Evolutionary conservation across 208 protist species (phyloP), one percentile per base, ranked within the genome.

Genomic region (Trypanosoma caninum): DNA sequence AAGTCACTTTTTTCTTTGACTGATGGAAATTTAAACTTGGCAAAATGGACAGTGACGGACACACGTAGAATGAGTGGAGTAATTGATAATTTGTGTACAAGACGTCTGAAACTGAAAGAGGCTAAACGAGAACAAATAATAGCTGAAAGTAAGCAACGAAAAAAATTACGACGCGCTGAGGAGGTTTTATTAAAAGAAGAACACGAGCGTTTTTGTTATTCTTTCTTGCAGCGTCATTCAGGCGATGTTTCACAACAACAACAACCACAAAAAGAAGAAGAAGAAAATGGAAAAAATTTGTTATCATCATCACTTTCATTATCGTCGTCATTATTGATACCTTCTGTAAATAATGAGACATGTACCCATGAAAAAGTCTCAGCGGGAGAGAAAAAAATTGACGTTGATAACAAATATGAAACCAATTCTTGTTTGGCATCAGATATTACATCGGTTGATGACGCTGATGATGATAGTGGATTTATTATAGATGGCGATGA

Each of bases 401-500:
- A n/a, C n/a, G n/a, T n/a, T n/a, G n/a, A n/a, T n/a, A n/a, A n/a
- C n/a, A n/a, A n/a, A n/a, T n/a, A n/a, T n/a, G n/a, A n/a, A n/a
- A n/a, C n/a, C n/a, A n/a, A n/a, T n/a, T n/a, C n/a, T n/a, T n/a
- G n/a, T n/a, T n/a, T n/a, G n/a, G n/a, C n/a, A n/a, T n/a, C n/a
- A n/a, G n/a, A n/a, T n/a, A n/a, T n/a, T n/a, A n/a, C n/a, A n/a
- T 60, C 55, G 28, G 9, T 60, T 22, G 41, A 20, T 2, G 8
- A 23, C 22, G 23, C 41, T 8, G 58, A 54, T 3, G 46, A 31
- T 28, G 52, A 58, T 8, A 13, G 10, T 10, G 45, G 57, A n/a
- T 33, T 54, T 20, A 45, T 63, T 31, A n/a, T n/a, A n/a, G 57
- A 63, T 14, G 28, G 57, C 1, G 57, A 63, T 34, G 57, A 63